A percentile compares a stretch with the other conserved stretches of the same genome.
Evolutionary conservation across 202 grass and related monocot genomes (phyloP).

Genomic region (Saccharum hybrid): DNA sequence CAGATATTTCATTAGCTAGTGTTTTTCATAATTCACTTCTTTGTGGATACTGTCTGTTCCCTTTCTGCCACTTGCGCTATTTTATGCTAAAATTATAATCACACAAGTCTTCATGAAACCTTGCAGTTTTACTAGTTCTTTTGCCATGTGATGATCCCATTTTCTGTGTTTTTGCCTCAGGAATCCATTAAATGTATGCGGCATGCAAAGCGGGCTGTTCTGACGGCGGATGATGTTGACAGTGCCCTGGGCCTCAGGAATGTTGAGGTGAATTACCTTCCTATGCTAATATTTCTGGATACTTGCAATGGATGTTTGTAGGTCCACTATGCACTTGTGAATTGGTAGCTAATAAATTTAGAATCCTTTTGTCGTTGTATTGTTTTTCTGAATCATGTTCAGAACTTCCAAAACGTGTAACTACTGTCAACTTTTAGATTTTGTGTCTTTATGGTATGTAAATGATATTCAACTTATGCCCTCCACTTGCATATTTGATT

Average conservation of each 20-base stretch:
- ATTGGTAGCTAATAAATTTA: slow-evolving; percentile 14
- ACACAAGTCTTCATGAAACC: not conserved
- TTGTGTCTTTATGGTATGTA: slow-evolving; percentile 4
- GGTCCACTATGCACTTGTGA: not conserved
- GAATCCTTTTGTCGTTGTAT: not conserved
- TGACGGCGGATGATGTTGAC: slow-evolving; percentile 85
- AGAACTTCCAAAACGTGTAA: not conserved
- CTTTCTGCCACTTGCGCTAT: not conserved
- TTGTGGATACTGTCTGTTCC: not conserved
- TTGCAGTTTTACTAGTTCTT: not conserved
- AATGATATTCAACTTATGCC: not conserved
- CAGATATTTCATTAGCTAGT: not conserved
- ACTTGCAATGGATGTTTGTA: not conserved
- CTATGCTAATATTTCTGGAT: not conserved
- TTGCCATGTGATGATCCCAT: not conserved
- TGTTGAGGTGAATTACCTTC: slow-evolving; percentile 66
- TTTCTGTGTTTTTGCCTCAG: slow-evolving; percentile 44
- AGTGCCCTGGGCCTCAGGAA: slow-evolving; percentile 91
- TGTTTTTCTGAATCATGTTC: not conserved
- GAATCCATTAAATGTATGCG: slow-evolving; percentile 98
- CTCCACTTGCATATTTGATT: slow-evolving; percentile 10
- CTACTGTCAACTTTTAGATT: slow-evolving; percentile 2
- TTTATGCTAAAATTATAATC: not conserved
- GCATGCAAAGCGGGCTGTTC: slow-evolving; percentile 84
- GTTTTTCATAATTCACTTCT: not conserved